Percentiles rank a stretch among this genome's conserved stretches.
Evolutionary conservation across 805 yeast species (phyloP).

Genomic region (Candida anglica): DNA sequence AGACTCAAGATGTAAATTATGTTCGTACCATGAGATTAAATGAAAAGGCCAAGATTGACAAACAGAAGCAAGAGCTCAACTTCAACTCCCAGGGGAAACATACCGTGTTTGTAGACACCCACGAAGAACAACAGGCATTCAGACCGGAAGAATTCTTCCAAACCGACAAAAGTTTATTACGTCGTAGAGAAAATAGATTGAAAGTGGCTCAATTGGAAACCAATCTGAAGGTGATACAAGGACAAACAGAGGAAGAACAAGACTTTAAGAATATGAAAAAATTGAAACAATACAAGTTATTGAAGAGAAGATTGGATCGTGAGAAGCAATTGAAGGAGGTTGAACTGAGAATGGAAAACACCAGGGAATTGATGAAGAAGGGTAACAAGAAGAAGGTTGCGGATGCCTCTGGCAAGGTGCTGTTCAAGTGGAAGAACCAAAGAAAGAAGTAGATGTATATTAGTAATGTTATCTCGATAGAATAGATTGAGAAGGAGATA

Average conservation of each 20-base stretch:
- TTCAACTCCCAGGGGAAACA: constrained; percentile 69
- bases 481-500: too few relatives aligned
- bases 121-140: constrained; percentile 52
- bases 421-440: constrained; percentile 82
- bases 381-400: constrained; percentile 79
- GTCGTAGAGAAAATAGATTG: constrained; percentile 69
- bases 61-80: constrained; percentile 44
- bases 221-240: constrained; percentile 18
- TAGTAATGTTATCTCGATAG: too few relatives aligned
- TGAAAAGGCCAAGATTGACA: constrained; percentile 63
- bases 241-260: constrained; percentile 23
- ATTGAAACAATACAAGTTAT: constrained; percentile 53
- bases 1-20: constrained; percentile 89
- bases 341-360: constrained; percentile 68
- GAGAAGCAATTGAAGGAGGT: constrained; percentile 64
- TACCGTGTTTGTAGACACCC: constrained; percentile 76
- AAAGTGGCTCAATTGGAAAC: constrained; percentile 55
- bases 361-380: constrained; percentile 84
- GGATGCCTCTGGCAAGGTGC: constrained; percentile 61
- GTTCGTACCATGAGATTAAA: constrained; percentile 70
- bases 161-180: constrained; percentile 62
- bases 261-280: constrained; percentile 45
- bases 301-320: constrained; percentile 66
- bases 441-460: constrained; percentile 45
- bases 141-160: constrained; percentile 63